Conservation (phyloP, 495 filamentous ascomycete genomes). For the Penicillium robsamsonii region DNA sequence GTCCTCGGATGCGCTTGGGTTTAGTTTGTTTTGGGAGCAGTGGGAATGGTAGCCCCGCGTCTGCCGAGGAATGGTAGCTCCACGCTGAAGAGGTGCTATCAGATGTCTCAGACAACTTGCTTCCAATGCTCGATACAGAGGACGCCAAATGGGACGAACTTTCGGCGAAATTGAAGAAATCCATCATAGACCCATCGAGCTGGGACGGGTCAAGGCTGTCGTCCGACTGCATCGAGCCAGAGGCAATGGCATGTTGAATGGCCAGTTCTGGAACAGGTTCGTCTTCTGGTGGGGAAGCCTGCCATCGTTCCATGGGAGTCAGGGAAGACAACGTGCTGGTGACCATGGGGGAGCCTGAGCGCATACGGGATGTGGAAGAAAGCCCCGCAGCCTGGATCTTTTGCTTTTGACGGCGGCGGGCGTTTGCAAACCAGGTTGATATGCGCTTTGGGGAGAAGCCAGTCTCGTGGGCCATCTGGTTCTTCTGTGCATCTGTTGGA, state of each 20-base stretch:
- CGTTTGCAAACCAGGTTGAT: conserved; percentile 46
- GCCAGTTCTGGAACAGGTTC: conserved; percentile 39
- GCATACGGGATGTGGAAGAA: conserved; percentile 49
- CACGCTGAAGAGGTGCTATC: conserved; percentile 37
- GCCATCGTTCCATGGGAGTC: conserved; percentile 74
- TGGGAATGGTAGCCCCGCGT: conserved; percentile 30
- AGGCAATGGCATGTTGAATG: conserved; percentile 41
- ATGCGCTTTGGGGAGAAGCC: conserved; percentile 38
- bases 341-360: conserved; percentile 39
- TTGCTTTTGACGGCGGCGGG: conserved; percentile 45
- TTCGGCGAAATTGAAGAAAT: conserved; percentile 27
- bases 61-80: conserved; percentile 46
- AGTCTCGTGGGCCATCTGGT: conserved; percentile 30
- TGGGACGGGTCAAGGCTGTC: conserved; percentile 48
- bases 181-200: conserved; percentile 24
- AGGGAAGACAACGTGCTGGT: conserved; percentile 53
- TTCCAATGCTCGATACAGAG: conserved; percentile 33
- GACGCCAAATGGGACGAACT: conserved; percentile 29
- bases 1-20: conserved; percentile 29
- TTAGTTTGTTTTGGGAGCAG: conserved; percentile 14
- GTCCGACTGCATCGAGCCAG: conserved; percentile 59
- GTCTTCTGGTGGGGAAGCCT: conserved; percentile 75
- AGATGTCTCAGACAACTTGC: conserved; percentile 33
- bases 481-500: conserved; percentile 36
- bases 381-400: conserved; percentile 46